Evolutionary conservation across 1,139 yeast genomes (phyloP), one percentile per base, ranked within the genome.

Genomic region (Kodamaea ohmeri): DNA sequence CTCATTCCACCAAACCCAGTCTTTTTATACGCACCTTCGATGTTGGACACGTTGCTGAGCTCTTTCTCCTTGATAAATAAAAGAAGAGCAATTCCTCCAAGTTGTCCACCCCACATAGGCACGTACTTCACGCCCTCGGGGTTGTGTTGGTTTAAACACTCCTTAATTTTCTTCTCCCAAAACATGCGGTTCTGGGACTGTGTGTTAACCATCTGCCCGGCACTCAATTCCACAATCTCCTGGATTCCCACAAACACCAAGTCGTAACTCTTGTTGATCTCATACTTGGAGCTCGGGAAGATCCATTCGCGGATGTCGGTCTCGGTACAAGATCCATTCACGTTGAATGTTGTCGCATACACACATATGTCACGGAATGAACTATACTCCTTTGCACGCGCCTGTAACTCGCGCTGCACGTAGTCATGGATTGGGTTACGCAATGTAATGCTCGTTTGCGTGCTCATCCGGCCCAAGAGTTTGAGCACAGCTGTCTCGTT

Each of bases 221-320:
- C 88, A 4, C 90, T 83, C 36, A 94, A 66, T 58, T 90, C 97
- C 9, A 92, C 92, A 37, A 92, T 82, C 56, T 94, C 99, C 59
- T 94, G 96, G 40, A 94, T 67, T 2, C 96, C 97, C 46, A 94
- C 71, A 20, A 85, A 78, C 30, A 85, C 86, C 14, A 92, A 56
- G 56, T 90, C 97, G 40, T 86, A 76, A 21, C 58, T 45, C 56
- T 61, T 19, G 28, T 41, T 44, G 32, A 43, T 37, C 26, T 46
- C 40, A 22, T 45, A 43, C 32, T 43, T 47, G 3, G 50, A 34
- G 6, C 29, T 42, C 0, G 89, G 88, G 44, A 72, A 79, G 2
- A 84, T 46, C 84, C 89, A 81, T 2, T 66, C 58, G 2, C 60
- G 56, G n/a, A 81, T 60, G 47, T 73, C 76, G 1, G 76, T 83